Evolutionary conservation across 2,329 filamentous ascomycete species (phyloP), one percentile per base, ranked within the genome.

Genomic region (Orbilia javanica): DNA sequence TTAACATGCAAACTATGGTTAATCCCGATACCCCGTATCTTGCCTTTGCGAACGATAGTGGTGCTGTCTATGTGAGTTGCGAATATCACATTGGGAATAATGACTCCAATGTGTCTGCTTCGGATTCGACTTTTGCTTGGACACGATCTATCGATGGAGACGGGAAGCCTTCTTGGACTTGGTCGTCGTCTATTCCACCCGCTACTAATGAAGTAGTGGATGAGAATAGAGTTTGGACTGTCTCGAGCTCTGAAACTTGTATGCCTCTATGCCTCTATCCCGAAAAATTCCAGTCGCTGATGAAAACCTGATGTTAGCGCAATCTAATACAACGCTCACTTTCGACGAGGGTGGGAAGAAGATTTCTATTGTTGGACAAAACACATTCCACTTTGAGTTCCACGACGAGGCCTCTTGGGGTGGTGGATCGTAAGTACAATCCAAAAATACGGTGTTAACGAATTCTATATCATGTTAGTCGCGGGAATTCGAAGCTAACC

Each of bases 361-460:
- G 25, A 52, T 52, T 18, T 52, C 48, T 0, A 3, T 52, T 1
- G 25, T 29, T 4, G 48, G 48, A 7, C 29, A 27, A 20, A 52
- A 29, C 15, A 5, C 8, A 15, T 52, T 52, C 48, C 48, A 52
- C 48, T 52, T 29, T 18, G 48, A 52, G 25, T 52, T 52, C 10
- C 48, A 52, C 25, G 48, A 52, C 13, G 48, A 31, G 25, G 48
- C 48, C 31, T 25, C 48, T n/a, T 52, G 48, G 48, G 48, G 48
- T n/a, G 48, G 48, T 29, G 48, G 48, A 31, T 52, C 48, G 48
- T 52, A 52, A 29, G 48, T 52, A 42, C 2, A 50, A 25, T 8
- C 8, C 0, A 20, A 22, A 8, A 6, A 25, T 46, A n/a, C 10
- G 2, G 5, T 11, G 5, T 46, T 46, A 3, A 20, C 18, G 5